Percentiles rank a stretch among this genome's conserved stretches.
phyloP scores from a whole-genome alignment of 2,329 filamentous ascomycete species.

The Monosporascus sp. region DNA sequence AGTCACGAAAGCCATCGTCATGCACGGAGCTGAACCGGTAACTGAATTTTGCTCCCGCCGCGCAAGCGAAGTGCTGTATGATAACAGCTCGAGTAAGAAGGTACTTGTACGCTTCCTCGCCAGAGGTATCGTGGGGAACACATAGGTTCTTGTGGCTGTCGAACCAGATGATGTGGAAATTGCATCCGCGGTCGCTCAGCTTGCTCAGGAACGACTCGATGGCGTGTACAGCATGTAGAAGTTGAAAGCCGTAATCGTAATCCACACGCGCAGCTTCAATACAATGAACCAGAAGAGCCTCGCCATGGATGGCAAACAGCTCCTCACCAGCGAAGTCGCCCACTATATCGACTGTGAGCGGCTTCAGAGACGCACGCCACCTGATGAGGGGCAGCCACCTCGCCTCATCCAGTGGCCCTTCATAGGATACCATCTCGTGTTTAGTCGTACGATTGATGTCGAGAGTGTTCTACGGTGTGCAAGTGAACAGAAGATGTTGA shows the following conservation, averaged over 20 bases:
- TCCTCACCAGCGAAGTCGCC: constrained; percentile 73
- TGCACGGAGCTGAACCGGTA: constrained; percentile 41
- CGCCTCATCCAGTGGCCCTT: neutral
- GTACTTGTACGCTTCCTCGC: constrained; percentile 42
- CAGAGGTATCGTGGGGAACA: constrained; percentile 39
- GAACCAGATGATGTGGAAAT: constrained; percentile 70
- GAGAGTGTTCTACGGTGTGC: no score
- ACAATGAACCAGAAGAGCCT: constrained; percentile 63
- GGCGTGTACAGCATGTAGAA: constrained; percentile 65
- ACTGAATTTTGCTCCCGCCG: constrained; percentile 29
- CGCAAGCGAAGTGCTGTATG: constrained; percentile 52
- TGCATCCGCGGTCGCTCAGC: constrained; percentile 59
- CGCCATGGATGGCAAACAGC: constrained; percentile 68
- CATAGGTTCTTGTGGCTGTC: constrained; percentile 50
- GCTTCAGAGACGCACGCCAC: constrained; percentile 14
- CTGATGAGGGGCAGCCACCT: neutral
- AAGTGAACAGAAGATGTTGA: no score
- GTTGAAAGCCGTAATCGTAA: constrained; percentile 61
- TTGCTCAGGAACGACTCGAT: constrained; percentile 62
- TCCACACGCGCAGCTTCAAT: constrained; percentile 60
- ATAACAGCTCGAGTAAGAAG: constrained; percentile 58
- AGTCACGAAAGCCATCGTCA: constrained; percentile 47
- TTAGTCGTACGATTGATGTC: neutral
- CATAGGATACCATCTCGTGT: constrained; percentile 1
- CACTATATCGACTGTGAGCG: constrained; percentile 56